Percentiles rank a stretch among this genome's conserved stretches.
These are phyloP conservation scores for Cyclotella baltica DNA, from an alignment of 108 stramenopile genomes.

Conservation along the genomic window DNA sequence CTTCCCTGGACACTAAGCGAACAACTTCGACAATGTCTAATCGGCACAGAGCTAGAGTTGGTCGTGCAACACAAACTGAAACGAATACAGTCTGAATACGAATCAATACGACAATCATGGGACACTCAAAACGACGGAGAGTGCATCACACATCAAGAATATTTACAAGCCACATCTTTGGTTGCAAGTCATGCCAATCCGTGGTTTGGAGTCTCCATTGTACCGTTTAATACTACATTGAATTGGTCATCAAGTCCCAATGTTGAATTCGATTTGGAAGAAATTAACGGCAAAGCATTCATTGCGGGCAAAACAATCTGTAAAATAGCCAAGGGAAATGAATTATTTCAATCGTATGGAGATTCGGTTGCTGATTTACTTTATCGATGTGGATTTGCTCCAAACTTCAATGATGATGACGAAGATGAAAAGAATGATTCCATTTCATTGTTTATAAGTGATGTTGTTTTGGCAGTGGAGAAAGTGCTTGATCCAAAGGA, in stretches of 20 bases:
- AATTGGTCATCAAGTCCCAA: slow-evolving; percentile 24
- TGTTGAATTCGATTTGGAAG: slow-evolving; percentile 38
- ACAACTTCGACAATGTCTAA: slow-evolving; percentile 3
- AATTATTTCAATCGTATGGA: slow-evolving; percentile 34
- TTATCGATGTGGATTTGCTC: slow-evolving; percentile 35
- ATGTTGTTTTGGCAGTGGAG: slow-evolving; percentile 16
- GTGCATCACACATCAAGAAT: slow-evolving; percentile 30
- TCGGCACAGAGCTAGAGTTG: slow-evolving; percentile 28
- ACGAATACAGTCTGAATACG: slow-evolving; percentile 19
- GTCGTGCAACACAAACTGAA: slow-evolving; percentile 31
- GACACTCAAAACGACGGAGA: not conserved
- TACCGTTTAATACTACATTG: slow-evolving; percentile 38
- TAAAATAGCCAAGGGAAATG: slow-evolving; percentile 20
- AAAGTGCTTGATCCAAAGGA: not conserved
- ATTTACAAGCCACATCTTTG: slow-evolving; percentile 27
- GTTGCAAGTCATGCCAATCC: slow-evolving; percentile 38
- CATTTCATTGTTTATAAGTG: slow-evolving; percentile 16
- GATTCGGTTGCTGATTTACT: slow-evolving; percentile 32
- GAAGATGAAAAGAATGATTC: slow-evolving; percentile 5
- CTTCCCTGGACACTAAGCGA: slow-evolving; percentile 30
- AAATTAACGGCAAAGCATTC: not conserved
- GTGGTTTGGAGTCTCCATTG: slow-evolving; percentile 32
- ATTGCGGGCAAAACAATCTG: slow-evolving; percentile 17
- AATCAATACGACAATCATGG: not conserved
- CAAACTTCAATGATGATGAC: not conserved